phyloP scores from a whole-genome alignment of 2,329 filamentous ascomycete genomes.

The Hymenoscyphus fructigenus region DNA sequence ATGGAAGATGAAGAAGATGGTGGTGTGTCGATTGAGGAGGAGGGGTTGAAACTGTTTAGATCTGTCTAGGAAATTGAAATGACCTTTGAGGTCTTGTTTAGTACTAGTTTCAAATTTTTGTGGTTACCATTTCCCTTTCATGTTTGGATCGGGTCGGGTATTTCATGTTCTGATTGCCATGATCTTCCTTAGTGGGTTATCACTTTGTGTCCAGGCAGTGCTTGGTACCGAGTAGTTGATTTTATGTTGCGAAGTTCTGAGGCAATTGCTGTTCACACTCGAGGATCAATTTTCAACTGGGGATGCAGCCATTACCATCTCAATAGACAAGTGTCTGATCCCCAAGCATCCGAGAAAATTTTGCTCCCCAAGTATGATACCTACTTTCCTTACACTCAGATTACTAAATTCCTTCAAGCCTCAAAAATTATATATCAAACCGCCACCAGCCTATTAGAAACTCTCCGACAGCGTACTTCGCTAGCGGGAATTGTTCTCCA shows the following conservation, averaged over 20 bases:
- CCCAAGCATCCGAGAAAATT: not conserved
- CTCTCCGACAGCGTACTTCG: not conserved
- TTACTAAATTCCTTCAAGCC: not conserved
- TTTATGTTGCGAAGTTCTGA: no score
- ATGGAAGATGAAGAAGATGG: conserved; percentile 53
- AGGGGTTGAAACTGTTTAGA: conserved; percentile 37
- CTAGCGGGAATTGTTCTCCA: not conserved
- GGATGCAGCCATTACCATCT: not conserved
- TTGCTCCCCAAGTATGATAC: not conserved
- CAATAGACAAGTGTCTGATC: not conserved
- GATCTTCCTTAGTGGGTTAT: no score
- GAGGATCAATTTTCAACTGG: no score
- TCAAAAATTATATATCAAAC: not conserved
- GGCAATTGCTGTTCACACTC: no score
- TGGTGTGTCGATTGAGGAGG: conserved; percentile 39
- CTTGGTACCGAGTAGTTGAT: no score
- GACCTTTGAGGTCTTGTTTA: not conserved
- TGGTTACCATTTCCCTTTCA: not conserved
- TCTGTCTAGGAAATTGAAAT: conserved; percentile 19
- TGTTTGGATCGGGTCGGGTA: not conserved
- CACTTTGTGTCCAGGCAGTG: no score
- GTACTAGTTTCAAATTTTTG: not conserved
- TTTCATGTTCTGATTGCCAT: not conserved
- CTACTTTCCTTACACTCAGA: not conserved
- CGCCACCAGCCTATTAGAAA: not conserved